phyloP scores from a whole-genome alignment of 768 basidiomycete species.

The Pholiota molesta region DNA sequence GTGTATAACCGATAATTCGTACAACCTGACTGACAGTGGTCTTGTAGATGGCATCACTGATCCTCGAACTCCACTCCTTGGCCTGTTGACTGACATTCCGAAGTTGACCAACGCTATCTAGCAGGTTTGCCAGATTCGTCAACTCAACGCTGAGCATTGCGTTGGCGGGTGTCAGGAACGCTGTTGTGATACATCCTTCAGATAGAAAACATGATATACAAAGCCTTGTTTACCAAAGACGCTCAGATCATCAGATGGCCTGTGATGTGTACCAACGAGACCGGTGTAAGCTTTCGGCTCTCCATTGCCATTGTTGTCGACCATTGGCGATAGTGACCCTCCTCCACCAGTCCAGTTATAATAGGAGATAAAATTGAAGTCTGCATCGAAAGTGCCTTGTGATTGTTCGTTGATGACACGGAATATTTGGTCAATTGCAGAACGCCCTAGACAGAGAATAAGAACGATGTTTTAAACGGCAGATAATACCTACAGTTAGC shows the following conservation, averaged over 20 bases:
- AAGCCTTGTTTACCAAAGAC: constrained; percentile 52
- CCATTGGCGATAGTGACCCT: constrained; percentile 64
- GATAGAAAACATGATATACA: neutral
- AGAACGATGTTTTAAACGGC: neutral
- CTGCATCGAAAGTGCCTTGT: constrained; percentile 65
- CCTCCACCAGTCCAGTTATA: constrained; percentile 82
- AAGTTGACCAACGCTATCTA: constrained; percentile 52
- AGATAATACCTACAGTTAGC: constrained; percentile 51
- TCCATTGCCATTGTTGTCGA: constrained; percentile 70
- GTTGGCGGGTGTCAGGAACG: constrained; percentile 79
- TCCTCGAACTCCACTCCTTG: constrained; percentile 57
- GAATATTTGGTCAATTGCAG: constrained; percentile 72
- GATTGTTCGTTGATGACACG: constrained; percentile 79
- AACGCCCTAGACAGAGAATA: constrained; percentile 51
- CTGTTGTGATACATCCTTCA: constrained; percentile 32
- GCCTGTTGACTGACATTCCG: constrained; percentile 57
- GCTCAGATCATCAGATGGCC: constrained; percentile 77
- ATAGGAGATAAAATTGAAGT: constrained; percentile 76
- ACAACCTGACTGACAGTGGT: constrained; percentile 47
- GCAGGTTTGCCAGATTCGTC: constrained; percentile 56
- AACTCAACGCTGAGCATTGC: constrained; percentile 83
- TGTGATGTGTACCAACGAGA: constrained; percentile 74
- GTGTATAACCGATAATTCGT: neutral
- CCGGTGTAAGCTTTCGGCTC: constrained; percentile 79
- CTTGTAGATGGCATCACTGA: constrained; percentile 63